Base-by-base conservation (phyloP, 208 protist species). In the Leishmania lainsoni region DNA sequence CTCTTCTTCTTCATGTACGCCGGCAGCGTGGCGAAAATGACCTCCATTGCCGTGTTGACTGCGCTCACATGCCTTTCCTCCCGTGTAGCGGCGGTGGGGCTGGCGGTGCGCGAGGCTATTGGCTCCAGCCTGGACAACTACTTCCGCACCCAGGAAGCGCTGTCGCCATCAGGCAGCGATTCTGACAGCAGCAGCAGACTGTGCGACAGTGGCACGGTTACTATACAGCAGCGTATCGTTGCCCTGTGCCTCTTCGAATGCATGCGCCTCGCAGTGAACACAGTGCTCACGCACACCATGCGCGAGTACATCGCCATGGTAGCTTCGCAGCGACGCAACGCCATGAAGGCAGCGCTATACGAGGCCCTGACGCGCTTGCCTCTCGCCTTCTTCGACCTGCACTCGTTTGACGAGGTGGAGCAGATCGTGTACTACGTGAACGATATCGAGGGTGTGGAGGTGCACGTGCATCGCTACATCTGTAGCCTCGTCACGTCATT, bases 361-460 rank as follows among this genome's bases (percentile, higher is more conserved):
- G 83, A 90, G 65, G 89, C 91, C 2, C 87, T 96, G 29, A 88
- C 84, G n/a, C 86, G 86, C 42, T 86, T 89, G 35, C 91, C 93
- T 16, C 75, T 96, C n/a, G 76, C 84, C 48, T 93, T 89, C 77
- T 93, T 93, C 78, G 93, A 96, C 61, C 78, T 83, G 0, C 83
- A 90, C 74, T 78, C 83, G 9, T 86, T 84, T 66, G 90, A 94
- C 26, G 89, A 92, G 75, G 78, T 96, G 26, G 93, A 96, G 84
- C 83, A 90, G 75, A 85, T 96, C 5, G 70, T 95, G 42, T 95
- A 93, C 83, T 95, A 95, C 85, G 84, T 89, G 3, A 94, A 95
- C 79, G 93, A 96, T 81, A 85, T 96, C 59, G 93, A 96, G 68
- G 93, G 93, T 29, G 90, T 96, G 10, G 93, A 96, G 77, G 91